Evolutionary conservation across 371 early-diverging fungal species (phyloP).

Genomic region (Zychaea mexicana): DNA sequence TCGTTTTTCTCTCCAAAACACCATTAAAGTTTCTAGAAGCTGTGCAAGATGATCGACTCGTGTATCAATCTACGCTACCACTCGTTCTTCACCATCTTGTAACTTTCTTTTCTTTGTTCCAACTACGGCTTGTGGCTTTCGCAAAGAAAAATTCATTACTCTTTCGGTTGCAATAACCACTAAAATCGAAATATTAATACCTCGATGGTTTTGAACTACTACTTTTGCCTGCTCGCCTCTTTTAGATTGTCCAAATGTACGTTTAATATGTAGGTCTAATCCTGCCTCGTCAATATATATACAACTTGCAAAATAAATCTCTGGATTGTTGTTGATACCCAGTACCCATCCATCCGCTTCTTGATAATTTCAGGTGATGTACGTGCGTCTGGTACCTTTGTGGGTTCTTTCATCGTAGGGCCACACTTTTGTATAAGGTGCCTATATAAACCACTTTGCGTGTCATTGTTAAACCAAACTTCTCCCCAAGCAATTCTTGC

Average conservation of each 20-base stretch:
- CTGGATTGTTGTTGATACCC: not conserved
- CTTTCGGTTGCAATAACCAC: not conserved
- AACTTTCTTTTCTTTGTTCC: not conserved
- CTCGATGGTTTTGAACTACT: not conserved
- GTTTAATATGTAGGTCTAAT: not conserved
- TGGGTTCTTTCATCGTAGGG: not conserved
- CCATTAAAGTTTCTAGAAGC: not conserved
- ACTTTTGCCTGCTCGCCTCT: not conserved
- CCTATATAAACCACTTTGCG: no score
- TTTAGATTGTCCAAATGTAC: not conserved
- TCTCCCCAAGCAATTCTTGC: no score
- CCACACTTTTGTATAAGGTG: no score
- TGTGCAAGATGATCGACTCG: not conserved
- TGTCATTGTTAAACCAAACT: no score
- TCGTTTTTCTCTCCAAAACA: not conserved
- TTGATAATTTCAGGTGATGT: not conserved
- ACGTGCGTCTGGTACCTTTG: not conserved
- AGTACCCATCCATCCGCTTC: not conserved
- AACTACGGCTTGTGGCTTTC: not conserved
- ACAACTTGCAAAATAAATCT: not conserved
- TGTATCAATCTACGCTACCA: not conserved
- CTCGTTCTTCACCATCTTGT: not conserved
- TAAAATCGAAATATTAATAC: not conserved
- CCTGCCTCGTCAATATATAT: not conserved
- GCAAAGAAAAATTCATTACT: not conserved